These are phyloP conservation scores for Puccinia brachypodii DNA, from an alignment of 1,284 basidiomycete genomes.

Conservation along the genomic window DNA sequence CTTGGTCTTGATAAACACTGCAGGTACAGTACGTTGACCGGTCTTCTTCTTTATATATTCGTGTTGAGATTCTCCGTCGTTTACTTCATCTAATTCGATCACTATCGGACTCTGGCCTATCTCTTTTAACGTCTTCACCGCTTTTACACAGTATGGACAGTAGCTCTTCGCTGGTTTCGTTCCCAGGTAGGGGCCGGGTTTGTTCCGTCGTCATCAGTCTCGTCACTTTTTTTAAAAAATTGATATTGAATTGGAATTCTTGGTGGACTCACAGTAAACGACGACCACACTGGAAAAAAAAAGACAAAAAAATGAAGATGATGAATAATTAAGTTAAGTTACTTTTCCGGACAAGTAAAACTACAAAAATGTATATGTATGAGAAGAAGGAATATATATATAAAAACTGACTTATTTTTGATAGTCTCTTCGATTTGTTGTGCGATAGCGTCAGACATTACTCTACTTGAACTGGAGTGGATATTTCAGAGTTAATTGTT, in stretches of 20 bases:
- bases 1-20: constrained; percentile 58
- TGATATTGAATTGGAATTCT: background rate
- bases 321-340: background rate
- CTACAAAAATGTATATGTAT: background rate
- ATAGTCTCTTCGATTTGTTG: constrained; percentile 25
- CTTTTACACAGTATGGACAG: constrained; percentile 37
- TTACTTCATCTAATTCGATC: constrained; percentile 58
- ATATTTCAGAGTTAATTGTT: too few relatives aligned
- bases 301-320: background rate
- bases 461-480: background rate
- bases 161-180: constrained; percentile 25
- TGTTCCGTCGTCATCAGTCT: too few relatives aligned
- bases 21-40: constrained; percentile 59
- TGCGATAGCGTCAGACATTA: background rate
- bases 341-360: too few relatives aligned
- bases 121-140: constrained; percentile 15
- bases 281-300: constrained; percentile 9
- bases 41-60: constrained; percentile 58
- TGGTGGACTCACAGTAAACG: constrained; percentile 37
- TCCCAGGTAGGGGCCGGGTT: background rate
- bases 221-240: background rate
- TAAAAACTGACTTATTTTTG: background rate
- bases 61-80: constrained; percentile 55
- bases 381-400: background rate
- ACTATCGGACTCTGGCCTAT: constrained; percentile 53